Base-by-base conservation (phyloP, 2,329 filamentous ascomycete genomes). In the Fusarium sp. region DNA sequence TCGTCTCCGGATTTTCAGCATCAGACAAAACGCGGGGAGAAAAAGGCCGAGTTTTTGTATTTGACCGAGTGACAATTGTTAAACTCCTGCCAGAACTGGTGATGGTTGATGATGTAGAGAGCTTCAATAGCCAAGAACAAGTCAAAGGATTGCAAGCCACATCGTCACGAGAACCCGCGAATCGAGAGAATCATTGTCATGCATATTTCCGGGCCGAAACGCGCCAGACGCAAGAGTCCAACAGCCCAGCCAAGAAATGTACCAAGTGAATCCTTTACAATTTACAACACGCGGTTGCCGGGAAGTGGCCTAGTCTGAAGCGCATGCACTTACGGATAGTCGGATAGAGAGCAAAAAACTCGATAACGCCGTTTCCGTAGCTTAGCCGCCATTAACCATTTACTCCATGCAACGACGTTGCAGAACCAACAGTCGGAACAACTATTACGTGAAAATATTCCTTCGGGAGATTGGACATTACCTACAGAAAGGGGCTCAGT, bases 181-280 rank as follows among this genome's bases (percentile, higher is more conserved):
- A 59, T 72, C 67, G 66, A 58, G 58, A 20, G 15, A 16, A 9
- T 49, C 4, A 15, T 58, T 67, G 70, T 63, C 72, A 74, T 72
- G 72, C 73, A 75, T 69, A 55, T 66, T 59, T 65, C 72, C 73
- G 73, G 69, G 55, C 73, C 72, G 73, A 75, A 74, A 74, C 72
- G 72, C 69, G 62, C 46, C 34, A 41, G 51, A 41, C 29, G 41
- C 43, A 30, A 41, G 25, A 41, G 62, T 43, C 43, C 58, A 52
- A 43, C 49, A 22, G 46, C 51, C 40, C 38, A 60, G 61, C 48
- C 30, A 58, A 54, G 44, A 30, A 24, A 24, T 49, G 34, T 22
- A 55, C 52, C 52, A 46, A 55, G 20, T 16, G 30, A 13, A 47
- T 45, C 29, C 30, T 29, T 55, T 32, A 34, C 24, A 58, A 44